Evolutionary conservation across 2,329 filamentous ascomycete genomes (phyloP).

Genomic region (Neonectria hederae): DNA sequence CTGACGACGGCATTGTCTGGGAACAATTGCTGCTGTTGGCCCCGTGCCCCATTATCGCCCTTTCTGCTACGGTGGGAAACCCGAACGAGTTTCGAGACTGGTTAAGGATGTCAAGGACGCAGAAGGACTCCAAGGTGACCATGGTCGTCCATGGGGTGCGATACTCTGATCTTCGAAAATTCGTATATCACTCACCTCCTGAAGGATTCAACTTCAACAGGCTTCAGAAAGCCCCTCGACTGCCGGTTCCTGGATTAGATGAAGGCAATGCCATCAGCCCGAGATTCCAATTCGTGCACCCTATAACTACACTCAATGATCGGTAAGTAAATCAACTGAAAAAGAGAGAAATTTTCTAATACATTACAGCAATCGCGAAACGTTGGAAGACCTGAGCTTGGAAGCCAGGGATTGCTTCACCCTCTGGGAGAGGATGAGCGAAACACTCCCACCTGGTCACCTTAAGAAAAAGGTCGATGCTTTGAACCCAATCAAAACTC

Average conservation of each 20-base stretch:
- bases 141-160: slow-evolving; percentile 75
- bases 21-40: slow-evolving; percentile 79
- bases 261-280: slow-evolving; percentile 52
- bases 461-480: slow-evolving; percentile 35
- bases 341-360: slow-evolving; percentile 15
- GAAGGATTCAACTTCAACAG: slow-evolving; percentile 60
- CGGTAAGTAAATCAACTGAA: slow-evolving; percentile 46
- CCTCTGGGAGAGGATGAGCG: slow-evolving; percentile 72
- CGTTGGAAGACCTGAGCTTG: slow-evolving; percentile 73
- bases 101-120: slow-evolving; percentile 71
- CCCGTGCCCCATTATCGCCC: slow-evolving; percentile 80
- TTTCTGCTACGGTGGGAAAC: slow-evolving; percentile 84
- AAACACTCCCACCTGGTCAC: slow-evolving; percentile 37
- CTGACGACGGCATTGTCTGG: slow-evolving; percentile 80
- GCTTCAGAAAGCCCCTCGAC: slow-evolving; percentile 53
- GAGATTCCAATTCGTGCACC: slow-evolving; percentile 71
- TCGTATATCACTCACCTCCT: slow-evolving; percentile 68
- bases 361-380: slow-evolving; percentile 58
- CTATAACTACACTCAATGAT: slow-evolving; percentile 70
- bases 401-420: slow-evolving; percentile 76
- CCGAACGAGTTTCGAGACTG: slow-evolving; percentile 75
- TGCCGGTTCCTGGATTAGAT: slow-evolving; percentile 59
- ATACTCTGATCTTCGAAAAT: slow-evolving; percentile 83
- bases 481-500: slow-evolving; percentile 59
- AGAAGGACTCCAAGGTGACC: slow-evolving; percentile 69